Evolutionary conservation across 2,329 filamentous ascomycete genomes (phyloP).

Genomic region (Raffaelea arxii): DNA sequence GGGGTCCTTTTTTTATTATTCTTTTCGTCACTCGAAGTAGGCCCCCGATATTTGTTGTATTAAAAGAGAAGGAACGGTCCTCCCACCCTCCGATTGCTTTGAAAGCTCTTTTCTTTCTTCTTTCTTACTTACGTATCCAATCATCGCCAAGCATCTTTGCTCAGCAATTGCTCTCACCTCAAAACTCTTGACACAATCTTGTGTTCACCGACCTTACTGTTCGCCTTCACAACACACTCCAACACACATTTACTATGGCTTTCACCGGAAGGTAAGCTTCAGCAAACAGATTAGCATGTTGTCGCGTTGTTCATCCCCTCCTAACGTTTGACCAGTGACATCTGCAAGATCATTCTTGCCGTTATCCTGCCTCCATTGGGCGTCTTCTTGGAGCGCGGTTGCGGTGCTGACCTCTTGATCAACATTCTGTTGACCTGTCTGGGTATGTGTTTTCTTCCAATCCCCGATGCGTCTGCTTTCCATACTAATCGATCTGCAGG

Average conservation of each 20-base stretch:
- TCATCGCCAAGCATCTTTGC: too few relatives aligned
- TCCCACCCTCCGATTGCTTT: too few relatives aligned
- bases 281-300: not conserved
- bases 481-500: slow-evolving; percentile 19
- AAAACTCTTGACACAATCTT: too few relatives aligned
- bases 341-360: slow-evolving; percentile 70
- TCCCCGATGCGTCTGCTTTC: not conserved
- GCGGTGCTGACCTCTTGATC: slow-evolving; percentile 79
- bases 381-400: slow-evolving; percentile 91
- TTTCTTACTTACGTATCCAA: too few relatives aligned
- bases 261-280: slow-evolving; percentile 46
- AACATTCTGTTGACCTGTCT: slow-evolving; percentile 82
- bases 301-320: not conserved
- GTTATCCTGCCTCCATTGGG: slow-evolving; percentile 82
- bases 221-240: not conserved
- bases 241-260: slow-evolving; percentile 35
- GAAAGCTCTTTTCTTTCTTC: too few relatives aligned
- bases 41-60: too few relatives aligned
- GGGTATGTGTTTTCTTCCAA: slow-evolving; percentile 27
- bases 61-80: too few relatives aligned
- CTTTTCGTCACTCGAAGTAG: too few relatives aligned
- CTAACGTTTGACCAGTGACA: too few relatives aligned
- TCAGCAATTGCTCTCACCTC: too few relatives aligned
- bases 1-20: too few relatives aligned
- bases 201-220: not conserved